These are phyloP conservation scores for Pseudomicrostroma phylloplanum DNA, from an alignment of 1,284 basidiomycete species.

Conservation along the genomic window DNA sequence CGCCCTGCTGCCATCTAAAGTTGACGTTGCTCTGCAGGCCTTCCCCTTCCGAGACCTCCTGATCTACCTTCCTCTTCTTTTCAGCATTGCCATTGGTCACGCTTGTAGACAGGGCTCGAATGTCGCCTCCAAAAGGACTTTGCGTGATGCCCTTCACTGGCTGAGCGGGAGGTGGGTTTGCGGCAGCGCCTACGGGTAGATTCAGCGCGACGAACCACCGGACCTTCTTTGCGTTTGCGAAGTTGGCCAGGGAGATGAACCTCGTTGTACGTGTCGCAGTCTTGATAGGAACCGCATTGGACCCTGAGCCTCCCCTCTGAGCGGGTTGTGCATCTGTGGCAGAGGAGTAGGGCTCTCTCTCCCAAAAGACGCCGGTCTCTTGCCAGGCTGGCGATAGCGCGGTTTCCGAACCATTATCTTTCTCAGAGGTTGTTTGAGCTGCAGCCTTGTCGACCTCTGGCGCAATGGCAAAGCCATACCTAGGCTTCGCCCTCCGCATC, in stretches of 20 bases:
- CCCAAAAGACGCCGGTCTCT: constrained; percentile 37
- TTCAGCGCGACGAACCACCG: constrained; percentile 47
- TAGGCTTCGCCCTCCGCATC: constrained; percentile 22
- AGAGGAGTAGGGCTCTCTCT: constrained; percentile 35
- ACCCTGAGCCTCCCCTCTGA: neutral
- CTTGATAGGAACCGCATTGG: neutral
- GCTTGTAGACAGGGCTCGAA: neutral
- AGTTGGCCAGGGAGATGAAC: constrained; percentile 38
- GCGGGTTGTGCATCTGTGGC: neutral
- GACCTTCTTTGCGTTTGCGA: constrained; percentile 36
- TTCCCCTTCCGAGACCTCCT: neutral
- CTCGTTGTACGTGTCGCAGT: constrained; percentile 19
- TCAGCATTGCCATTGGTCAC: neutral
- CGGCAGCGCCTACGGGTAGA: constrained; percentile 19
- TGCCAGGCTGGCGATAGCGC: neutral
- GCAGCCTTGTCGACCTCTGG: constrained; percentile 12
- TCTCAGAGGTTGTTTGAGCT: too few relatives aligned
- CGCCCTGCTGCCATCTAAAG: constrained; percentile 5
- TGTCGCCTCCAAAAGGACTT: constrained; percentile 12
- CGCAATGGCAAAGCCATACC: constrained; percentile 42
- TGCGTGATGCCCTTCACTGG: neutral
- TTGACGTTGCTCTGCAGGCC: constrained; percentile 11
- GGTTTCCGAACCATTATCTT: too few relatives aligned
- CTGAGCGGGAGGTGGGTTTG: constrained; percentile 9
- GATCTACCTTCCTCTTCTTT: neutral